Evolutionary conservation across 768 basidiomycete species (phyloP).

Genomic region (Psilocybe cyanescens): DNA sequence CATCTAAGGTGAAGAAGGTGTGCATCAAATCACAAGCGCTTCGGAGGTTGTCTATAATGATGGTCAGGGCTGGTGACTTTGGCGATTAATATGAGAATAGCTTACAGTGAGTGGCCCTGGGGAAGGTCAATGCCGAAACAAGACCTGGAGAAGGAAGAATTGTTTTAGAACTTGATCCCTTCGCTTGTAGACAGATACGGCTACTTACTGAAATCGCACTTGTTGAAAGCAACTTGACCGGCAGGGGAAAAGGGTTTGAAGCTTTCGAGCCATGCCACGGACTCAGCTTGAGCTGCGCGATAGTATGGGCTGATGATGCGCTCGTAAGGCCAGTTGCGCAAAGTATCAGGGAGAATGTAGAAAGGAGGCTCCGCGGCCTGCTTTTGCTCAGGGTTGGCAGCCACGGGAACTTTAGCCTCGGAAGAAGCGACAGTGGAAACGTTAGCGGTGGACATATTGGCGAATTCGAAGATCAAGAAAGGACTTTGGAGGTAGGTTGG

Average conservation of each 20-base stretch:
- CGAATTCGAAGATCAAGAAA: not conserved
- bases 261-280: conserved; percentile 11
- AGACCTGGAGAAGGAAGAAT: conserved; percentile 4
- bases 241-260: conserved; percentile 2
- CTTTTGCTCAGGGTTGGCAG: not conserved
- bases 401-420: not conserved
- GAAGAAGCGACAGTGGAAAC: not conserved
- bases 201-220: conserved; percentile 11
- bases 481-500: not conserved
- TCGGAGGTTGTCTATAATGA: conserved; percentile 5
- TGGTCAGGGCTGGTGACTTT: not conserved
- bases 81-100: not conserved
- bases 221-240: conserved; percentile 7
- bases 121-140: conserved; percentile 8
- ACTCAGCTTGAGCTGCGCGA: conserved; percentile 5
- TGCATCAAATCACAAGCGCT: conserved; percentile 16
- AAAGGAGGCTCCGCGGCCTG: not conserved
- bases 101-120: conserved; percentile 6
- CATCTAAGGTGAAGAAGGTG: conserved; percentile 11
- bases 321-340: conserved; percentile 17
- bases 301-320: conserved; percentile 13
- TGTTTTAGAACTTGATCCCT: not conserved
- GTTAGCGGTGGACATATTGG: not conserved
- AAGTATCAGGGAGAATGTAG: conserved; percentile 12
- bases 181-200: not conserved